A percentile compares a stretch with the other conserved stretches of the same genome.
These are phyloP conservation scores for Leptographium procerum DNA, from an alignment of 2,329 filamentous ascomycete genomes.

Conservation along the genomic window DNA sequence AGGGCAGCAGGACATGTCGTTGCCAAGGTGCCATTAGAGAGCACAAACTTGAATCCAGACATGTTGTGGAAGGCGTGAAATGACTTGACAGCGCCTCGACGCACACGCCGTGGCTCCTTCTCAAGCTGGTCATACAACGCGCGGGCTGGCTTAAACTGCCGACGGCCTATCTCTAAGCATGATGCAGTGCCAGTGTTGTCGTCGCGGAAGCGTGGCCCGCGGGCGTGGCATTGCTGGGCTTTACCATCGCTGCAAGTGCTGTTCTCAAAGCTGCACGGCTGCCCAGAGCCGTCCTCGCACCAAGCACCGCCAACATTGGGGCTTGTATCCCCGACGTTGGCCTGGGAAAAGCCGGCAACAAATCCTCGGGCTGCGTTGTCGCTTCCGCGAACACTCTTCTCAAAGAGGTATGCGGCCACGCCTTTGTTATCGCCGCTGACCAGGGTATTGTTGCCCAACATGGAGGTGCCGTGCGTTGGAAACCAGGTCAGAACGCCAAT, in stretches of 20 bases:
- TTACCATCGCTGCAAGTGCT: slow-evolving; percentile 65
- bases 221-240: slow-evolving; percentile 56
- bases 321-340: slow-evolving; percentile 80
- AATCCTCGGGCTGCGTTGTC: slow-evolving; percentile 50
- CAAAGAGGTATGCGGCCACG: slow-evolving; percentile 73
- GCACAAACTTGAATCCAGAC: slow-evolving; percentile 57
- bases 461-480: slow-evolving; percentile 79
- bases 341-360: slow-evolving; percentile 82
- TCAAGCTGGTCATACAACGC: slow-evolving; percentile 38
- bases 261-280: slow-evolving; percentile 59
- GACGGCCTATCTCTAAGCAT: slow-evolving; percentile 62
- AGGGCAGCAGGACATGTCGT: slow-evolving; percentile 75
- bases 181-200: slow-evolving; percentile 62
- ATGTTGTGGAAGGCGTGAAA: slow-evolving; percentile 78
- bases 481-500: slow-evolving; percentile 85
- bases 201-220: slow-evolving; percentile 54
- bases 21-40: slow-evolving; percentile 59
- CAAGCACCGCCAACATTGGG: slow-evolving; percentile 77
- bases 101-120: slow-evolving; percentile 34
- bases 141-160: slow-evolving; percentile 49
- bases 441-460: slow-evolving; percentile 82
- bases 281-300: slow-evolving; percentile 70
- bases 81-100: slow-evolving; percentile 57
- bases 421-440: slow-evolving; percentile 90
- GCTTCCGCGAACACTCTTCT: slow-evolving; percentile 50